Conservation (phyloP, 345 rosid genomes). For the Geranium rotundifolium region DNA sequence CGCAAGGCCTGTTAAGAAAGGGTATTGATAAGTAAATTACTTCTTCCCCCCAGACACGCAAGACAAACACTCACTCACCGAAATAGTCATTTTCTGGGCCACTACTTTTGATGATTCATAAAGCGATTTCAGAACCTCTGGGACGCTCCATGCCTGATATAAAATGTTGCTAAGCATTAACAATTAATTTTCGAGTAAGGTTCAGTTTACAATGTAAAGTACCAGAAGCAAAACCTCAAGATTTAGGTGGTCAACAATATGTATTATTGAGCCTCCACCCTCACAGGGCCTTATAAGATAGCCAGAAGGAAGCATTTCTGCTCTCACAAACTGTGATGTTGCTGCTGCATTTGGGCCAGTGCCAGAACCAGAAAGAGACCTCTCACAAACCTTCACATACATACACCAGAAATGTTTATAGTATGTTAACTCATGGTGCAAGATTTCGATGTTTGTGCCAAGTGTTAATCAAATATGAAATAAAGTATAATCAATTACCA, state of each 20-base stretch:
- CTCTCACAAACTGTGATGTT: constrained; percentile 89
- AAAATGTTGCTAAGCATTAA: background rate
- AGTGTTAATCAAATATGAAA: background rate
- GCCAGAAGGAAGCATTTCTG: constrained; percentile 93
- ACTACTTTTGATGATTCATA: constrained; percentile 89
- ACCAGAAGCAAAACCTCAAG: constrained; percentile 45
- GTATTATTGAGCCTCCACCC: constrained; percentile 97
- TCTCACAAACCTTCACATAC: constrained; percentile 69
- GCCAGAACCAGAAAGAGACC: constrained; percentile 95
- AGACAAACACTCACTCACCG: constrained; percentile 39
- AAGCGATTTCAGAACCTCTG: constrained; percentile 94
- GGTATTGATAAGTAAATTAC: background rate
- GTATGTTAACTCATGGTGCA: background rate
- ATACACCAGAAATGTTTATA: background rate
- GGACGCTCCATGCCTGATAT: constrained; percentile 91
- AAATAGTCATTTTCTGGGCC: constrained; percentile 88
- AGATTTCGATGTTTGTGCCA: background rate
- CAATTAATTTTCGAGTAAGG: background rate
- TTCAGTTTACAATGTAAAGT: background rate
- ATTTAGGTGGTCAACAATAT: constrained; percentile 92
- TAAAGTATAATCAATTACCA: background rate
- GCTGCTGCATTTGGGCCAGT: constrained; percentile 74
- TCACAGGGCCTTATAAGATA: constrained; percentile 92
- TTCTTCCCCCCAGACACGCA: background rate
- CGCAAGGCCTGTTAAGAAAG: constrained; percentile 59